Base-by-base conservation (phyloP, 2,329 filamentous ascomycete genomes). In the Ascochyta pisi region DNA sequence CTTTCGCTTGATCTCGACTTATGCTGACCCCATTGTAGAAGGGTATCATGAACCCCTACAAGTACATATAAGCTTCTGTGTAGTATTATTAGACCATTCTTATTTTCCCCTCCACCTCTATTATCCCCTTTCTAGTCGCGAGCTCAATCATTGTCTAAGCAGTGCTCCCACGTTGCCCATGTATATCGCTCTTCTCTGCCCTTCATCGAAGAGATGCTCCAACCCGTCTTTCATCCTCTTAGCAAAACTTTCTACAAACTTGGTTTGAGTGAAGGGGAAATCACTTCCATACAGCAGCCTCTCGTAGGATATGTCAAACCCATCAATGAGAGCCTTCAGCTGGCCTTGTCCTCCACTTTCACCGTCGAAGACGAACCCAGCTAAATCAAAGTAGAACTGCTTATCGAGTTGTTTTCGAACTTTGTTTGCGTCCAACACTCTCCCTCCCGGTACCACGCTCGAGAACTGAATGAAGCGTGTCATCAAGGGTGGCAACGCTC, bases 1-100 rank as follows among this genome's bases (percentile, higher is more conserved):
- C 19, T 15, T 31, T 8, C 24, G 1, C 37, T 15, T 22, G 44
- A 22, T 45, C 47, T 15, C 48, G 16, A 35, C 19, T 8, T 10
- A 16, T 6, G 46, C 68, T 66, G 58, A 74, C 57, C 1, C 19
- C 15, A 0, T 7, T 27, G 7, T 29, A 96, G 92, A 96, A 96
- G 66, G 93, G 92, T 43, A 98, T 98, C 77, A 96, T 98, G 92
- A 98, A 97, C 79, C 94, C 94, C 0, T 98, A 98, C 82, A 98
- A 98, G 79, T 98, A 97, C 76, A 89, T 98, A 66, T 82, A 75
- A 42, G 40, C 27, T 12, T 33, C 12, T 6, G 8, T 49, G 9
- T 40, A 31, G 45, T 44, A 50, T 48, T 40, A 58, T 40, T 41
- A 57, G 24, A 47, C 9, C 13, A 50, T 57, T 23, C 4, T 46